Base-by-base conservation (phyloP, 176 grass and related monocot species). In the Secale cereale region DNA sequence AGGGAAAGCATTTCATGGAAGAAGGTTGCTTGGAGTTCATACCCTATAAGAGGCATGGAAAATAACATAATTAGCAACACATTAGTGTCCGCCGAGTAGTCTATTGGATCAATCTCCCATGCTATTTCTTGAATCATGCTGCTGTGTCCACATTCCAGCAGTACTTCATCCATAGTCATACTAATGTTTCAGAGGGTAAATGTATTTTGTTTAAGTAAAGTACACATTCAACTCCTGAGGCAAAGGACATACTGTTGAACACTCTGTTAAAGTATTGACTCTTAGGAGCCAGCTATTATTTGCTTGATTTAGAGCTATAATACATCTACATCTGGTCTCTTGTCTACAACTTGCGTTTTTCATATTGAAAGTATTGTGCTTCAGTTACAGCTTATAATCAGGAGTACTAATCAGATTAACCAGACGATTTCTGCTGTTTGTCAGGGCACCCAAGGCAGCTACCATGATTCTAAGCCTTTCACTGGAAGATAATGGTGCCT, bases 391-490 rank as follows among this genome's bases (percentile, higher is more conserved):
- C 39, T 56, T 30, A n/a, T 40, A n/a, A 68, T 71, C 16, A 40
- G 0, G 23, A 8, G 5, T 41, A 57, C 48, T 64, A 73, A 17
- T 48, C 29, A 48, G 12, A 69, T 66, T 82, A 77, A 90, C 82
- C 32, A 35, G 27, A 81, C 25, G 26, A 60, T 45, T 17, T 76
- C 28, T 82, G 26, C 12, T 82, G 25, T 82, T 88, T 88, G 73
- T 15, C 89, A 98, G 96, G 96, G 96, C 93, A 76, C 96, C 96
- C 20, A 98, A 91, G 85, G 96, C 96, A 59, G 96, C 96, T 83
- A 93, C 89, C 13, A 93, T 98, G 93, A 93, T 98, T 81, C 78
- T 98, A 30, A 95, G 83, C 82, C 89, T 98, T 63, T 90, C 89
- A 10, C 74, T 83, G 17, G 96, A 98, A 33, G 96, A 95, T 78